Evolutionary conservation across 169 alveolate species (phyloP).

Genomic region (Pseudocohnilembus persalinus): DNA sequence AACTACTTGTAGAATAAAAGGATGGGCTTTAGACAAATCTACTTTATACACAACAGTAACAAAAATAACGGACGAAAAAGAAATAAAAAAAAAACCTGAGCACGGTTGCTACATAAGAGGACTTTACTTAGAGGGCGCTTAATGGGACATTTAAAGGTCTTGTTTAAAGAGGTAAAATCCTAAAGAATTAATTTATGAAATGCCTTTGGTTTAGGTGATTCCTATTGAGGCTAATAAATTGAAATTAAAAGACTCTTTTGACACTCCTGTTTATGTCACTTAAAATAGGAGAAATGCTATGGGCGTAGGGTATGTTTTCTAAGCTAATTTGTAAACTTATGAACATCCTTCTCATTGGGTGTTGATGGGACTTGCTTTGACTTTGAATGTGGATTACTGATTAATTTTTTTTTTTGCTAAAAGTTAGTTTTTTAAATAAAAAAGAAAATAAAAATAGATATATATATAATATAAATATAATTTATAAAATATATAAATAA

Average conservation of each 20-base stretch:
- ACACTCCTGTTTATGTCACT: constrained; percentile 90
- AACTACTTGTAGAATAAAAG: constrained; percentile 89
- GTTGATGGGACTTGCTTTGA: constrained; percentile 90
- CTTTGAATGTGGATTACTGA: constrained; percentile 85
- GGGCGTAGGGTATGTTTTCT: constrained; percentile 94
- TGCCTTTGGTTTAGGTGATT: constrained; percentile 89
- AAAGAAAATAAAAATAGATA: too few species aligned
- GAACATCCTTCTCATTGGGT: constrained; percentile 94
- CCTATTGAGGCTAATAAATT: constrained; percentile 93
- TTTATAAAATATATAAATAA: too few species aligned
- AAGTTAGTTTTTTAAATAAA: too few species aligned
- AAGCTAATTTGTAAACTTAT: constrained; percentile 90
- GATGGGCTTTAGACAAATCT: constrained; percentile 92
- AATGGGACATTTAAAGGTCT: constrained; percentile 77
- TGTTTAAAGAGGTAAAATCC: constrained; percentile 55
- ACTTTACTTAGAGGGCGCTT: constrained; percentile 85
- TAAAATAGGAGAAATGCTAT: constrained; percentile 90
- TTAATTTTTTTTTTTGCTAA: neutral
- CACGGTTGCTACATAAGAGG: constrained; percentile 90
- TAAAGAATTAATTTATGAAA: constrained; percentile 88
- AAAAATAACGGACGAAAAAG: constrained; percentile 79
- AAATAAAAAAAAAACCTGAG: constrained; percentile 84
- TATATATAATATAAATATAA: too few species aligned
- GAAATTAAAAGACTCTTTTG: constrained; percentile 87
- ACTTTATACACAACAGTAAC: constrained; percentile 86